Evolutionary conservation across 257 asterid species (phyloP), one percentile per base, ranked within the genome.

Genomic region (Ilex asprella): DNA sequence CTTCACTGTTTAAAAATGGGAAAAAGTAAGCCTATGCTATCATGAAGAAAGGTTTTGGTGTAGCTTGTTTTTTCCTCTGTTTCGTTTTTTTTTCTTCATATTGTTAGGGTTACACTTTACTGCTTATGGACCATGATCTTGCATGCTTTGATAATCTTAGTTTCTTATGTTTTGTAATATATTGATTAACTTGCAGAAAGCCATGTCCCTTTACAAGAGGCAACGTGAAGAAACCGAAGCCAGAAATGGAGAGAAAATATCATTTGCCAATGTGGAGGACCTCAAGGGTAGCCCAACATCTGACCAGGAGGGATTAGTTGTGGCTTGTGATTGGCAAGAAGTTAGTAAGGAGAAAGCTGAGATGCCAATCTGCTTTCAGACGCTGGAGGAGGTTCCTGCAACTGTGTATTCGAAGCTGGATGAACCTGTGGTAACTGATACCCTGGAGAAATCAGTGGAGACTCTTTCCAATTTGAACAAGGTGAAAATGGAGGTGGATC

Each of bases 151-250:
- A 14, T 14, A 11, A 46, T 46, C 52, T 2, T 11, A 14, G 52
- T 46, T 10, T 3, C n/a, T 46, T 46, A 10, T 46, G 2, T 46
- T 14, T 46, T 46, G 13, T 21, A 21, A 10, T 14, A 5, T 46
- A 14, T 46, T 46, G 27, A 10, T 14, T 14, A 46, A 53, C 30
- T 63, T 81, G 79, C 89, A 92, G 99, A 92, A 81, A 82, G 91
- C 97, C 43, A 66, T 85, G 75, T 69, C 82, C n/a, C 90, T 86
- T 31, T 92, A 92, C 70, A 78, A 79, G 81, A 78, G 76, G 77
- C 83, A 80, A 73, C 82, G 71, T 67, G 86, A 70, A 12, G 70
- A 69, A 44, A 21, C 55, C 56, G 31, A 39, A 66, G 71, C 70
- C 67, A 59, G 65, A 57, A 54, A 58, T 61, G 76, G 70, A 16